Percentiles rank a stretch among this genome's conserved stretches.
These are phyloP conservation scores for Daedalea quercina DNA, from an alignment of 768 basidiomycete species.

Conservation along the genomic window DNA sequence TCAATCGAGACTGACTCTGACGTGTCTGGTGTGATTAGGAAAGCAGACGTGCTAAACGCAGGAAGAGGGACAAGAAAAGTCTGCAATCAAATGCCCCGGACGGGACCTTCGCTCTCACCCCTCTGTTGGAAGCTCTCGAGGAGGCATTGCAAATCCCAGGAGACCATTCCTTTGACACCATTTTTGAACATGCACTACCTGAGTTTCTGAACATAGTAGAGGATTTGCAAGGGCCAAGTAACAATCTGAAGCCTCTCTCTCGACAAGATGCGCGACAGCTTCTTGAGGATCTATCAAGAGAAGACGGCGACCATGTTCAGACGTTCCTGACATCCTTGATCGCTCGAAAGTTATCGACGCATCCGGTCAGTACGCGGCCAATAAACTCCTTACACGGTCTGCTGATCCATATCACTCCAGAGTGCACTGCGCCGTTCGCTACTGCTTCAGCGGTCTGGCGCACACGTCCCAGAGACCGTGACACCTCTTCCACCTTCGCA, in stretches of 20 bases:
- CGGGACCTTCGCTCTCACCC: background rate
- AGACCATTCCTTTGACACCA: slow-evolving; percentile 26
- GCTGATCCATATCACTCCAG: background rate
- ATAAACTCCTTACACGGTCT: background rate
- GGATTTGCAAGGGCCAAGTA: background rate
- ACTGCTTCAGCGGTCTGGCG: background rate
- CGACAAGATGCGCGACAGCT: slow-evolving; percentile 3
- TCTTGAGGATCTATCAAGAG: background rate
- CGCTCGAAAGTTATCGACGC: slow-evolving; percentile 6
- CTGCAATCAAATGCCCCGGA: background rate
- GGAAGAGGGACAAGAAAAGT: background rate
- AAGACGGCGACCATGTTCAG: background rate
- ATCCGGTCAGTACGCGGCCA: slow-evolving; percentile 10
- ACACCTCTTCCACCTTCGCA: slow-evolving; percentile 29
- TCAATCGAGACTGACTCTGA: no score
- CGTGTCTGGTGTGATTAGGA: background rate
- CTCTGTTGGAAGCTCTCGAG: background rate
- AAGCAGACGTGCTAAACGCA: background rate
- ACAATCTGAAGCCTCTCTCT: slow-evolving; percentile 3
- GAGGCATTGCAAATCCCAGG: background rate
- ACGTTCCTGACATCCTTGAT: slow-evolving; percentile 3
- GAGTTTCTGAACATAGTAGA: slow-evolving; percentile 15
- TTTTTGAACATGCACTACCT: slow-evolving; percentile 26
- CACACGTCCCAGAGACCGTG: slow-evolving; percentile 17
- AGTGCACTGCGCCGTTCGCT: slow-evolving; percentile 6